Evolutionary conservation across 305 asterid species (phyloP).

Genomic region (Salvia sclarea): DNA sequence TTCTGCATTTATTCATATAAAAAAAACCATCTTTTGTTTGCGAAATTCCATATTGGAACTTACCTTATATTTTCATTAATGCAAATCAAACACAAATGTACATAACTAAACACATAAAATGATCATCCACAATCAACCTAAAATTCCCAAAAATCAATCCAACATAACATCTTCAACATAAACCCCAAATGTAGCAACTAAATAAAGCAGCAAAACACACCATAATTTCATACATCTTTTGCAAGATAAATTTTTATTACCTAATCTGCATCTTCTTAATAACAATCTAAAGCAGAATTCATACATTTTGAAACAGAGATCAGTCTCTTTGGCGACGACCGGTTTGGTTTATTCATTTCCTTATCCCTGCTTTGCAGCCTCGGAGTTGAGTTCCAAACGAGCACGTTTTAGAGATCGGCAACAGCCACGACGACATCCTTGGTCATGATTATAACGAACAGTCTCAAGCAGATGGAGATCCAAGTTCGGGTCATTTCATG

Average conservation of each 20-base stretch:
- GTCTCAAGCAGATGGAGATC: conserved; percentile 28
- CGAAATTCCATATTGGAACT: too few species aligned
- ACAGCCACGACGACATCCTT: conserved; percentile 34
- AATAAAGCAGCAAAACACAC: neutral
- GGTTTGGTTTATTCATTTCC: conserved; percentile 22
- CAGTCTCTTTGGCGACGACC: neutral
- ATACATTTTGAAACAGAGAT: conserved; percentile 9
- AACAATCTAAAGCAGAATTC: conserved; percentile 1
- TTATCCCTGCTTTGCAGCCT: neutral
- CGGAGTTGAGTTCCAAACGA: neutral
- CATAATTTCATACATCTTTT: neutral
- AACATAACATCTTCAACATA: too few species aligned
- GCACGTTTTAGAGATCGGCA: conserved; percentile 22
- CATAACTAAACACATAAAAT: too few species aligned
- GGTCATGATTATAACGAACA: conserved; percentile 27
- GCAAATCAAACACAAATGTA: too few species aligned
- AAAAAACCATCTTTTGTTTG: too few species aligned
- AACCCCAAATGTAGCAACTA: neutral
- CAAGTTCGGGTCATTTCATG: conserved; percentile 36
- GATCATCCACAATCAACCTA: too few species aligned
- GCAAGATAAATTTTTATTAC: conserved; percentile 12
- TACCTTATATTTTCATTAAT: too few species aligned
- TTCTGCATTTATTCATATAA: too few species aligned
- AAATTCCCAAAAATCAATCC: too few species aligned
- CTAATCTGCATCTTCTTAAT: conserved; percentile 7